Evolutionary conservation across 176 grass and related monocot species (phyloP).

Genomic region (Ensete glaucum): DNA sequence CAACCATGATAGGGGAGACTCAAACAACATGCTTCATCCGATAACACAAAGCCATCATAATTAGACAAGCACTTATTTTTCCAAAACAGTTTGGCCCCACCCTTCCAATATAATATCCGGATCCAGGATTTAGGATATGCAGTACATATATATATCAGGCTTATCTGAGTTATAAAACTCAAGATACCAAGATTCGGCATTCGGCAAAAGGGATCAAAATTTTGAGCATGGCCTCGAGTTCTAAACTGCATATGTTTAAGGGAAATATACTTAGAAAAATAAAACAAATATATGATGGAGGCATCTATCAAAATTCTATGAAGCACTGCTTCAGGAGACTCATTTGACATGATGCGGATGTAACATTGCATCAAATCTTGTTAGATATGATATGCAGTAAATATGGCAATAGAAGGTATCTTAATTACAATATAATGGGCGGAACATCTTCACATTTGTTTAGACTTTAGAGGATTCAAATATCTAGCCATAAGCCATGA

Average conservation of each 20-base stretch:
- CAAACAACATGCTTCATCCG: no score
- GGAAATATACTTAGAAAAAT: neutral
- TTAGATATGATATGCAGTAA: neutral
- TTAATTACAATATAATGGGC: no score
- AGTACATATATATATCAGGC: neutral
- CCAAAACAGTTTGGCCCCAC: no score
- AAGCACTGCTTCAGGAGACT: neutral
- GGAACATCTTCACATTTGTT: neutral
- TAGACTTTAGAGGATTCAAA: neutral
- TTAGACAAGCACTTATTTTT: no score
- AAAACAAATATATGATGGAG: neutral
- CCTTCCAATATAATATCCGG: no score
- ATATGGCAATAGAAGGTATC: neutral
- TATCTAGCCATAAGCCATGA: neutral
- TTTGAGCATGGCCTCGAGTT: neutral
- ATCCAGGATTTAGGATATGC: no score
- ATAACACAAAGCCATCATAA: no score
- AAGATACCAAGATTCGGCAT: neutral
- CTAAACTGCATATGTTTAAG: neutral
- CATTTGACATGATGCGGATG: neutral
- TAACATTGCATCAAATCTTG: neutral
- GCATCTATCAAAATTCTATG: no score
- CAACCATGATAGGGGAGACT: no score
- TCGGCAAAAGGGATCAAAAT: neutral
- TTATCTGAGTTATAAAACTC: neutral